Evolutionary conservation across 2,329 filamentous ascomycete genomes (phyloP).

Genomic region (Clonostachys sp.): DNA sequence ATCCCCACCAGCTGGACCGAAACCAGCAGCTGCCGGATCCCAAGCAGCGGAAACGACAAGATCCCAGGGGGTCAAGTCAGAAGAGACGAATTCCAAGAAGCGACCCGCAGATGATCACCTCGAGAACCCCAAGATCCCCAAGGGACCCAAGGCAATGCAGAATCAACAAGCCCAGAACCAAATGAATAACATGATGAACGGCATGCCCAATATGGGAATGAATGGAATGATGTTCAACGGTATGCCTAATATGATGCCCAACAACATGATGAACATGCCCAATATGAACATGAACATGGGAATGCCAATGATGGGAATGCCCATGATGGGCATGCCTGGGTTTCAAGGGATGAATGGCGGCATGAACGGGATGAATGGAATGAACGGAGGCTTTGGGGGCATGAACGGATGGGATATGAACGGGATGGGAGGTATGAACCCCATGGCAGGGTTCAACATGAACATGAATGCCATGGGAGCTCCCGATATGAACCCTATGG

Average conservation of each 20-base stretch:
- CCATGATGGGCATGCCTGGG: slow-evolving; percentile 15
- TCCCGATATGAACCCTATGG: background rate
- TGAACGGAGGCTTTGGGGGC: slow-evolving; percentile 16
- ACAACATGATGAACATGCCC: slow-evolving; percentile 14
- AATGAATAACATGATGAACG: slow-evolving; percentile 40
- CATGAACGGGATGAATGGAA: slow-evolving; percentile 27
- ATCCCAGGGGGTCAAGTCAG: slow-evolving; percentile 11
- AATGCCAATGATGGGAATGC: slow-evolving; percentile 21
- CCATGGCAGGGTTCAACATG: slow-evolving; percentile 8
- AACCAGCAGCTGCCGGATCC: background rate
- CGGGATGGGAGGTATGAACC: slow-evolving; percentile 17
- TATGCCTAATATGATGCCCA: slow-evolving; percentile 26
- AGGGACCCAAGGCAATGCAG: slow-evolving; percentile 62
- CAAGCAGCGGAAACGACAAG: background rate
- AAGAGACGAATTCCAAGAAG: slow-evolving; percentile 59
- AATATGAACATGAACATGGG: slow-evolving; percentile 13
- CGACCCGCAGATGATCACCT: slow-evolving; percentile 71
- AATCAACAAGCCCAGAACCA: slow-evolving; percentile 42
- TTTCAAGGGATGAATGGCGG: slow-evolving; percentile 17
- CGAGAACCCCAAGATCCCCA: slow-evolving; percentile 61
- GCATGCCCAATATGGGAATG: slow-evolving; percentile 30
- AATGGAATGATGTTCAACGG: slow-evolving; percentile 29
- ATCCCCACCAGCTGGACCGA: slow-evolving; percentile 17
- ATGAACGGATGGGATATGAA: slow-evolving; percentile 11
- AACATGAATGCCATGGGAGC: slow-evolving; percentile 3